Evolutionary conservation across 306 rosid species (phyloP).

Genomic region (Senna siamea): DNA sequence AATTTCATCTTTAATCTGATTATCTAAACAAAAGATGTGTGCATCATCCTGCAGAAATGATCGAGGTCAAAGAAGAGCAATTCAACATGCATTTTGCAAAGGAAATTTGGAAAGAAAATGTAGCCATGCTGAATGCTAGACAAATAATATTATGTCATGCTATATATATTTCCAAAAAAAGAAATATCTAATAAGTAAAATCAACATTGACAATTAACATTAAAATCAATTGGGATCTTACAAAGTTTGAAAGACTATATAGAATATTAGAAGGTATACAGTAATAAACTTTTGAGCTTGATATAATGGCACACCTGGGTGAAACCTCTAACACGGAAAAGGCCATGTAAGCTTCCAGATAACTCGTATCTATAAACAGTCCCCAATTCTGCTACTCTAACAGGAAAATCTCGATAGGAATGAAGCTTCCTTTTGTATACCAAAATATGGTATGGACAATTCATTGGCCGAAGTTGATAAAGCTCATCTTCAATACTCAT

Average conservation of each 20-base stretch:
- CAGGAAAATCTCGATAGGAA: slow-evolving; percentile 90
- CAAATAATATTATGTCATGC: not conserved
- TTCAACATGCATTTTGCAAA: slow-evolving; percentile 21
- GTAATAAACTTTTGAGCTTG: slow-evolving; percentile 9
- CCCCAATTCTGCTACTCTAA: slow-evolving; percentile 92
- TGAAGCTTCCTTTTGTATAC: slow-evolving; percentile 87
- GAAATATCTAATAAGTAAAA: slow-evolving; percentile 1
- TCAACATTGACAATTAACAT: slow-evolving; percentile 2
- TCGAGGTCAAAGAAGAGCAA: slow-evolving; percentile 38
- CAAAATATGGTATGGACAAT: slow-evolving; percentile 96
- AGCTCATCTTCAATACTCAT: slow-evolving; percentile 88
- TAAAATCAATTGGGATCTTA: slow-evolving; percentile 6
- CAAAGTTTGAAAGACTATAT: not conserved
- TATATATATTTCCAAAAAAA: not conserved
- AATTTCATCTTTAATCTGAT: slow-evolving; percentile 93
- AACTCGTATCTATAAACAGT: slow-evolving; percentile 94
- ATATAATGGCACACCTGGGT: slow-evolving; percentile 68
- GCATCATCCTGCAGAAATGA: slow-evolving; percentile 88
- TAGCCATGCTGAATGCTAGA: not conserved
- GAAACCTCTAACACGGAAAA: slow-evolving; percentile 96
- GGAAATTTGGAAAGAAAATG: slow-evolving; percentile 13
- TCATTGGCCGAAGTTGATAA: slow-evolving; percentile 98
- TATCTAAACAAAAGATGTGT: slow-evolving; percentile 90
- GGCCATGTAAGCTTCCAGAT: slow-evolving; percentile 98
- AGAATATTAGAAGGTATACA: not conserved